These are phyloP conservation scores for Pyrrhoderma noxium DNA, from an alignment of 1,284 basidiomycete genomes.

Conservation along the genomic window DNA sequence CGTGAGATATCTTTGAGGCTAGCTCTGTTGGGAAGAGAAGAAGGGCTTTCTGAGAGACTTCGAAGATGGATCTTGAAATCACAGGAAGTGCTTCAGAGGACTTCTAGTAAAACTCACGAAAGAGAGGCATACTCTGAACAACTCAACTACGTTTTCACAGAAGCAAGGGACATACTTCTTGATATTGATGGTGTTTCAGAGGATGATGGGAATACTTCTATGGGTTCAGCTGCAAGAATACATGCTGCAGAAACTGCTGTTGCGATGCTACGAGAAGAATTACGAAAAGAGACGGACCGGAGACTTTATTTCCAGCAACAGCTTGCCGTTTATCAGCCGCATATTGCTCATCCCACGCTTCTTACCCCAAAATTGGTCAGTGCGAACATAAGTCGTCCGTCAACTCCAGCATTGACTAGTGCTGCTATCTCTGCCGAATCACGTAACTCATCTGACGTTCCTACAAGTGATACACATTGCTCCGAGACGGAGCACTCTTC, in stretches of 20 bases:
- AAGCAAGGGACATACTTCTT: conserved; percentile 43
- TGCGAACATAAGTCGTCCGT: not conserved
- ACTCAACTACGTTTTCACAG: conserved; percentile 31
- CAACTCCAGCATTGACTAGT: not conserved
- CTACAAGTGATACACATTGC: not conserved
- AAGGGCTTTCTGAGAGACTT: conserved; percentile 49
- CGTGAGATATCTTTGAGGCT: conserved; percentile 68
- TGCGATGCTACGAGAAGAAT: conserved; percentile 52
- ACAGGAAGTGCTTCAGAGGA: conserved; percentile 33
- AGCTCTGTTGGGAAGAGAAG: conserved; percentile 61
- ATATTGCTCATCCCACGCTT: not conserved
- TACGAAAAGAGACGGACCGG: conserved; percentile 56
- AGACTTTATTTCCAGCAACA: conserved; percentile 45
- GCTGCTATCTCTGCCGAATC: not conserved
- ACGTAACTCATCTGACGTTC: not conserved
- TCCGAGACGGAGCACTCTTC: too few species aligned
- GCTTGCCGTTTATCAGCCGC: conserved; percentile 2
- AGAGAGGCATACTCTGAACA: conserved; percentile 11
- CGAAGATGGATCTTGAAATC: conserved; percentile 47
- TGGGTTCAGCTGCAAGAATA: conserved; percentile 43
- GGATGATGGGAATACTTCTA: conserved; percentile 6
- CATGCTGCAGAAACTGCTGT: conserved; percentile 55
- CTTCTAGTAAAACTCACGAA: conserved; percentile 28
- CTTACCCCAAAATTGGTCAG: not conserved
- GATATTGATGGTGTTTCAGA: conserved; percentile 30